Percentiles rank a stretch among this genome's conserved stretches.
Conservation (phyloP, 306 rosid species). For the Corylus avellana region DNA sequence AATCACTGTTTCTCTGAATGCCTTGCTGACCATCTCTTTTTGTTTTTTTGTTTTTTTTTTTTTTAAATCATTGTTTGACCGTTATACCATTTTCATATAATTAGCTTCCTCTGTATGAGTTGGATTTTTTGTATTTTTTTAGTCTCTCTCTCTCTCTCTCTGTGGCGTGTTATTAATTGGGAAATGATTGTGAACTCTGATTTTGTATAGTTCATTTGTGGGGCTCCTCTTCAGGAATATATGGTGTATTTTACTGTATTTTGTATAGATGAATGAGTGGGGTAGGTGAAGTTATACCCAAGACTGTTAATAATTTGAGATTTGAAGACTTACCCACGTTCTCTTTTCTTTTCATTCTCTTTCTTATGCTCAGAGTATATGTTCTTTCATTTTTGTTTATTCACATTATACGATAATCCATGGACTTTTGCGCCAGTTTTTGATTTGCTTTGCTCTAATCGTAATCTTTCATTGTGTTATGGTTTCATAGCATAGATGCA, state of each 20-base stretch:
- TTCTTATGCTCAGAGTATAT: not conserved
- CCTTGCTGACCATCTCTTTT: not conserved
- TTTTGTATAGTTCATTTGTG: constrained; percentile 4
- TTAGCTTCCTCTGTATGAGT: constrained; percentile 11
- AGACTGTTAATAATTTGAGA: constrained; percentile 1
- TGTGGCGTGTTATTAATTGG: not conserved
- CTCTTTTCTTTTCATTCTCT: constrained; percentile 20
- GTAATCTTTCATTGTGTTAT: constrained; percentile 20
- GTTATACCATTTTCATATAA: constrained; percentile 9
- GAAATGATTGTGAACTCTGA: constrained; percentile 15
- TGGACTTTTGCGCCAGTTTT: not conserved
- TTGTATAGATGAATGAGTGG: constrained; percentile 9
- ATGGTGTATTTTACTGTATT: not conserved
- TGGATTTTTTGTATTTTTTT: constrained; percentile 34
- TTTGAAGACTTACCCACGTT: constrained; percentile 30
- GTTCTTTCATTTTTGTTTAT: not conserved
- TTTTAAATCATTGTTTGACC: constrained; percentile 11
- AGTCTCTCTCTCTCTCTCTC: constrained; percentile 30
- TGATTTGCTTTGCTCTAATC: constrained; percentile 24
- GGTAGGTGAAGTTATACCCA: constrained; percentile 15
- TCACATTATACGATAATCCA: not conserved
- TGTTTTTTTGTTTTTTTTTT: not conserved
- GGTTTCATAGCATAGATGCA: constrained; percentile 38
- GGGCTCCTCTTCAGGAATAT: not conserved
- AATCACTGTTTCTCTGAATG: not conserved